A percentile compares a stretch with the other conserved stretches of the same genome.
Evolutionary conservation across 352 stramenopile genomes (phyloP).

Genomic region (Pythium aphanidermatum): DNA sequence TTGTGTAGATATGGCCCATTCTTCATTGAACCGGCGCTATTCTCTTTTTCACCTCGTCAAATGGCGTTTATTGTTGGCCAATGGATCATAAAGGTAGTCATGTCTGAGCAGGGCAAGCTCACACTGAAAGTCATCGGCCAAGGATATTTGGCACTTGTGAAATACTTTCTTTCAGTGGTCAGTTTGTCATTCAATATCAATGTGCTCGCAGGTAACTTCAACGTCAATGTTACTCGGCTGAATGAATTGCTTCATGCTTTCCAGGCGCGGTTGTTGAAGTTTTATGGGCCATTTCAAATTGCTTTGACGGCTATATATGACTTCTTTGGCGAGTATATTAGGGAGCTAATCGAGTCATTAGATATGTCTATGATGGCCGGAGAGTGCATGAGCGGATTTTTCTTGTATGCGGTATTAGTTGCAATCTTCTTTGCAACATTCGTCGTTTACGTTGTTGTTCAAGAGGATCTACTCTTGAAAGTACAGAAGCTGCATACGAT

Average conservation of each 20-base stretch:
- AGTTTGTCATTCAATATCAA: slow-evolving; percentile 64
- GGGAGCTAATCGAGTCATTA: slow-evolving; percentile 27
- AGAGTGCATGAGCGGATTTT: slow-evolving; percentile 38
- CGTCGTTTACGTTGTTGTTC: slow-evolving; percentile 49
- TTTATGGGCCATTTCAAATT: slow-evolving; percentile 22
- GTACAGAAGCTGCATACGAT: slow-evolving; percentile 47
- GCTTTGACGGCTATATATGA: slow-evolving; percentile 22
- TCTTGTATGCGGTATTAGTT: slow-evolving; percentile 22
- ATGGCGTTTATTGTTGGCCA: slow-evolving; percentile 15
- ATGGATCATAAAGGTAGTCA: slow-evolving; percentile 6
- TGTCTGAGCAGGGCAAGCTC: slow-evolving; percentile 27
- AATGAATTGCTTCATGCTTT: slow-evolving; percentile 21
- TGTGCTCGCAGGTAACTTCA: slow-evolving; percentile 34
- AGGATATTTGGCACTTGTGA: slow-evolving; percentile 22
- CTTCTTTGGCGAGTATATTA: slow-evolving; percentile 31
- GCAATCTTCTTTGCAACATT: slow-evolving; percentile 36
- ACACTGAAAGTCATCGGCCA: slow-evolving; percentile 22
- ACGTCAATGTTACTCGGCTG: slow-evolving; percentile 10
- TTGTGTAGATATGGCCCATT: slow-evolving; percentile 50
- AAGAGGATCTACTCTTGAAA: slow-evolving; percentile 51
- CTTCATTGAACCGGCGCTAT: slow-evolving; percentile 21
- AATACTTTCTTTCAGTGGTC: slow-evolving; percentile 46
- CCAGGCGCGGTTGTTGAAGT: slow-evolving; percentile 13
- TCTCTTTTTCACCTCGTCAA: slow-evolving; percentile 22
- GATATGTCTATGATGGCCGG: slow-evolving; percentile 22